Evolutionary conservation across 2,329 filamentous ascomycete species (phyloP).

Genomic region (Sarocladium strictum): DNA sequence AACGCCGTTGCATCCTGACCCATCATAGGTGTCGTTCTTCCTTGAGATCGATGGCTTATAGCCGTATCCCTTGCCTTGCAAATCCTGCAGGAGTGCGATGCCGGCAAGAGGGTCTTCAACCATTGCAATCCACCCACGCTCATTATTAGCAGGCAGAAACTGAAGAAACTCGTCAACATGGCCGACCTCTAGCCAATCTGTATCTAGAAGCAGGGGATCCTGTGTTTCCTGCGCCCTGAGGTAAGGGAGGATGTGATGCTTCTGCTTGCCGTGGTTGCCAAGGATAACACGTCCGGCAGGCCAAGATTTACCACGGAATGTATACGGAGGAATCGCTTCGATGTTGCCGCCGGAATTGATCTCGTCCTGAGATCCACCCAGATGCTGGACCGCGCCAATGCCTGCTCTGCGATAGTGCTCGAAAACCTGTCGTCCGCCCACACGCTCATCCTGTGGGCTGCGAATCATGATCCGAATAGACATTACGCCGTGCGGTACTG

Average conservation of each 20-base stretch:
- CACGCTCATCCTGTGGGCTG: slow-evolving; percentile 21
- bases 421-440: slow-evolving; percentile 26
- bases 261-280: slow-evolving; percentile 12
- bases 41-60: slow-evolving; percentile 14
- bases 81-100: slow-evolving; percentile 16
- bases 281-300: slow-evolving; percentile 17
- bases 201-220: slow-evolving; percentile 26
- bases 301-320: slow-evolving; percentile 14
- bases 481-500: slow-evolving; percentile 26
- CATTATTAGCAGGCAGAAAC: slow-evolving; percentile 20
- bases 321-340: slow-evolving; percentile 31
- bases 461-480: slow-evolving; percentile 27
- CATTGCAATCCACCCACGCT: slow-evolving; percentile 20
- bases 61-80: slow-evolving; percentile 14
- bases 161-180: slow-evolving; percentile 25
- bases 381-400: slow-evolving; percentile 25
- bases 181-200: slow-evolving; percentile 19
- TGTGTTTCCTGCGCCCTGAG: slow-evolving; percentile 29
- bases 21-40: slow-evolving; percentile 2
- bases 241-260: slow-evolving; percentile 20
- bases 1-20: too few species aligned
- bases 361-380: slow-evolving; percentile 5
- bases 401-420: slow-evolving; percentile 22
- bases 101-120: slow-evolving; percentile 18
- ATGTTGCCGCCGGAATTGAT: slow-evolving; percentile 26